phyloP scores from a whole-genome alignment of 805 yeast species.

The Monosporozyma aquatica region DNA sequence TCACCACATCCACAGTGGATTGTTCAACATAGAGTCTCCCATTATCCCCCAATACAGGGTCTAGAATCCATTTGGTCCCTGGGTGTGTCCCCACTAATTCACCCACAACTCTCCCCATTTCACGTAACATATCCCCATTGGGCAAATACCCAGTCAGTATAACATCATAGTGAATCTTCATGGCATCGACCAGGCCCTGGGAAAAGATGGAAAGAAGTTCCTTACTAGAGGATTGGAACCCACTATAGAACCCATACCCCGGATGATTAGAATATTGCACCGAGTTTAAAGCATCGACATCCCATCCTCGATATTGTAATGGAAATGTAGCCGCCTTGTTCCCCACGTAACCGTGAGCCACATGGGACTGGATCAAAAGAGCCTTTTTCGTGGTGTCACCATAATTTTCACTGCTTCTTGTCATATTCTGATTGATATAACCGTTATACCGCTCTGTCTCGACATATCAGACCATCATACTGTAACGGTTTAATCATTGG shows the following conservation, averaged over 20 bases:
- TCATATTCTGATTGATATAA: neutral
- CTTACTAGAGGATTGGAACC: conserved; percentile 40
- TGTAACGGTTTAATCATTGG: too few species aligned
- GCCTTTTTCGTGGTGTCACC: conserved; percentile 14
- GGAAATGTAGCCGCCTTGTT: conserved; percentile 87
- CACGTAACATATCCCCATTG: conserved; percentile 43
- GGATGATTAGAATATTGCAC: conserved; percentile 89
- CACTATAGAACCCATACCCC: conserved; percentile 66
- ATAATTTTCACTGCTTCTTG: neutral
- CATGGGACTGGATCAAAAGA: conserved; percentile 76
- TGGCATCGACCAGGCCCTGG: conserved; percentile 44
- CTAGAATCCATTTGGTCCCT: conserved; percentile 53
- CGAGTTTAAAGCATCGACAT: conserved; percentile 84
- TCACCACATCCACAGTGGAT: conserved; percentile 44
- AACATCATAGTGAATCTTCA: conserved; percentile 47
- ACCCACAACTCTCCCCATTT: conserved; percentile 37
- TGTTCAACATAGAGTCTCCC: conserved; percentile 69
- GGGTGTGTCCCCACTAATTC: conserved; percentile 24
- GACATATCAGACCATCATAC: too few species aligned
- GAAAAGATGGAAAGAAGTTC: conserved; percentile 40
- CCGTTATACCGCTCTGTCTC: too few species aligned
- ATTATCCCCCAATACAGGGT: conserved; percentile 90
- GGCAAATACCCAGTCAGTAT: conserved; percentile 78
- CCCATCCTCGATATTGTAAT: conserved; percentile 79
- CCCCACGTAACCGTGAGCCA: conserved; percentile 92